phyloP scores from a whole-genome alignment of 2,329 filamentous ascomycete genomes.

The Sclerotiophoma versabilis region DNA sequence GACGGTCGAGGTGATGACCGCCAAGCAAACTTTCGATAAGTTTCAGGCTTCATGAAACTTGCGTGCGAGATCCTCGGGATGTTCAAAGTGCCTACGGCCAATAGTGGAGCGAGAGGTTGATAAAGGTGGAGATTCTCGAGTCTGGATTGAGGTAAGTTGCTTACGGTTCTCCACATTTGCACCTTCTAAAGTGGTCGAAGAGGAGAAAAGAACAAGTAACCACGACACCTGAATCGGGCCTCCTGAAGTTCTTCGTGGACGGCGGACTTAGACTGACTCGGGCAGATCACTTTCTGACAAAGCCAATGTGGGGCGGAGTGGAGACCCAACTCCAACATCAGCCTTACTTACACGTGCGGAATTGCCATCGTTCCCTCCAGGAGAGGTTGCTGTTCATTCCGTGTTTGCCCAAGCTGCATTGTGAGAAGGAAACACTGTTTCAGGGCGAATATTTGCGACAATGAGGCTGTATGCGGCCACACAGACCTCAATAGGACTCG shows the following conservation, averaged over 20 bases:
- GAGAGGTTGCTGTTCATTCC: neutral
- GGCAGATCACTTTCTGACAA: constrained; percentile 8
- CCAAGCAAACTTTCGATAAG: constrained; percentile 11
- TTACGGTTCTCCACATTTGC: neutral
- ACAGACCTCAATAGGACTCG: neutral
- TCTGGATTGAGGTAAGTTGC: constrained; percentile 1
- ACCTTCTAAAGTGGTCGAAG: neutral
- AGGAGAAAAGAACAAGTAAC: neutral
- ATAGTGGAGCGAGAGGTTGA: neutral
- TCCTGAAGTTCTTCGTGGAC: neutral
- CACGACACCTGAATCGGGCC: constrained; percentile 3
- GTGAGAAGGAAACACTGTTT: neutral
- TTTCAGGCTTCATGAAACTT: constrained; percentile 9
- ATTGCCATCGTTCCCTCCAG: constrained; percentile 1
- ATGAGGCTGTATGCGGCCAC: neutral
- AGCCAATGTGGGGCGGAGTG: constrained; percentile 10
- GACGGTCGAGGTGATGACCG: neutral
- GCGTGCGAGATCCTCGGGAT: neutral
- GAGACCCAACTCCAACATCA: constrained; percentile 8
- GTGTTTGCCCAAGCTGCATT: neutral
- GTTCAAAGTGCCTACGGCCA: constrained; percentile 2
- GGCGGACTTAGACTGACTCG: constrained; percentile 6
- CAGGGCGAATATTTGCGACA: neutral
- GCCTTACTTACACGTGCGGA: constrained; percentile 16
- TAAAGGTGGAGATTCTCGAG: neutral